Conservation (phyloP, 306 rosid species). For the Ormosia emarginata region DNA sequence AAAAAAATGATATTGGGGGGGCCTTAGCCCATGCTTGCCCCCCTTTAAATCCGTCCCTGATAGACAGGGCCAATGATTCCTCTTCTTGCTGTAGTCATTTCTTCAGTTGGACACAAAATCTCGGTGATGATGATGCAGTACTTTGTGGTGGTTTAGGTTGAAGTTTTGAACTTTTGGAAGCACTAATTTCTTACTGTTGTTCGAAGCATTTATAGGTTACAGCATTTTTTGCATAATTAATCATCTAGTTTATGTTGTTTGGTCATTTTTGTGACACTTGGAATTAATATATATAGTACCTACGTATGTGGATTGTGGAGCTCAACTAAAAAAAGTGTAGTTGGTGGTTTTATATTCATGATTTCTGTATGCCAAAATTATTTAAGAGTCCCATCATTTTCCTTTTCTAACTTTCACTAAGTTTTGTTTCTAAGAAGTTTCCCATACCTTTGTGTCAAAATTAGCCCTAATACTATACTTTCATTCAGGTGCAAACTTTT, state of each 20-base stretch:
- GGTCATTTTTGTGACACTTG: neutral
- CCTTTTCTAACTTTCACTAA: neutral
- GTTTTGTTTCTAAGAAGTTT: conserved; percentile 4
- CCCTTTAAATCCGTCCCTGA: neutral
- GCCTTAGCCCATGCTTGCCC: no score
- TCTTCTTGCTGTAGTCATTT: neutral
- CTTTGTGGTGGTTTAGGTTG: conserved; percentile 1
- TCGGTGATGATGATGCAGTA: neutral
- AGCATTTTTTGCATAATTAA: neutral
- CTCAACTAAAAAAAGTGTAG: neutral
- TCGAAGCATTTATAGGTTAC: neutral
- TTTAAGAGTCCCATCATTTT: neutral
- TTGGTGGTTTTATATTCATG: neutral
- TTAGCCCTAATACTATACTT: neutral
- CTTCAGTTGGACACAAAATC: neutral
- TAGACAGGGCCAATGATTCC: neutral
- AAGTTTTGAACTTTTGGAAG: neutral
- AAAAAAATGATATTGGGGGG: no score
- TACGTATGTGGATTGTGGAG: neutral
- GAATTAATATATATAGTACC: neutral
- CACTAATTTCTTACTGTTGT: neutral
- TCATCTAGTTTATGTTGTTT: neutral
- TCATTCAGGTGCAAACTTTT: neutral
- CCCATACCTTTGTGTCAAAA: neutral
- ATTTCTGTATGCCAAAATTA: neutral